Percentiles rank a stretch among this genome's conserved stretches.
phyloP scores from a whole-genome alignment of 2,329 filamentous ascomycete genomes.

The Colletotrichum chrysophilum region DNA sequence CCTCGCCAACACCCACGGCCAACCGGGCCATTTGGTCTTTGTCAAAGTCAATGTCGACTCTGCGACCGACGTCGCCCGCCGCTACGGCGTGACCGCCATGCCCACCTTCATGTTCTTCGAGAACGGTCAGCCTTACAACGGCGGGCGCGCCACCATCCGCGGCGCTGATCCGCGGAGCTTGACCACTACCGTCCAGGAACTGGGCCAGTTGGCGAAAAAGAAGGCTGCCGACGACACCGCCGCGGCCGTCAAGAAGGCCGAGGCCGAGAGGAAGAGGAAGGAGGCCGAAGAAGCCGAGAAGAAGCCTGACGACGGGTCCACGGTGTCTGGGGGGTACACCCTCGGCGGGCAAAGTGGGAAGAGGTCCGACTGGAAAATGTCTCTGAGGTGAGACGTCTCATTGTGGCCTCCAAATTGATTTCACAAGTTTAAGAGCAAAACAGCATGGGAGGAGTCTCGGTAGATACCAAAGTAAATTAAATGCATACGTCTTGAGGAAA shows the following conservation, averaged over 20 bases:
- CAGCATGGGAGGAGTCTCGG: background rate
- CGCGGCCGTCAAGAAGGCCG: slow-evolving; percentile 33
- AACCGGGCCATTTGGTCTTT: slow-evolving; percentile 53
- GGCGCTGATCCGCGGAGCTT: slow-evolving; percentile 26
- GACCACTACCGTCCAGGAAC: slow-evolving; percentile 7
- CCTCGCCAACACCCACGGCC: slow-evolving; percentile 43
- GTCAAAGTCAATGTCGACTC: slow-evolving; percentile 66
- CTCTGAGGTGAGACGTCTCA: slow-evolving; percentile 5
- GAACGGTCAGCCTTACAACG: slow-evolving; percentile 51
- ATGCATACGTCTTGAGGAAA: background rate
- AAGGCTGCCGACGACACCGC: slow-evolving; percentile 22
- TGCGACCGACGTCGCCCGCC: slow-evolving; percentile 52
- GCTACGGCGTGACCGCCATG: slow-evolving; percentile 59
- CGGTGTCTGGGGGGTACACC: slow-evolving; percentile 24
- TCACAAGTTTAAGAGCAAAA: background rate
- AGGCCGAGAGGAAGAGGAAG: slow-evolving; percentile 11
- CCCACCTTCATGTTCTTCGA: slow-evolving; percentile 67
- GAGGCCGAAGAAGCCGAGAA: background rate
- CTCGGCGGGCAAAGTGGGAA: background rate
- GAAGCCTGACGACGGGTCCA: slow-evolving; percentile 11
- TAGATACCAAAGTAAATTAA: background rate
- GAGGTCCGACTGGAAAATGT: slow-evolving; percentile 27
- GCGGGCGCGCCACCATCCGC: slow-evolving; percentile 39
- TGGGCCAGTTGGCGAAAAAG: slow-evolving; percentile 28
- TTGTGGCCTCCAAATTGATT: background rate